Base-by-base conservation (phyloP, 2,329 filamentous ascomycete genomes). In the Colletotrichum sp. region DNA sequence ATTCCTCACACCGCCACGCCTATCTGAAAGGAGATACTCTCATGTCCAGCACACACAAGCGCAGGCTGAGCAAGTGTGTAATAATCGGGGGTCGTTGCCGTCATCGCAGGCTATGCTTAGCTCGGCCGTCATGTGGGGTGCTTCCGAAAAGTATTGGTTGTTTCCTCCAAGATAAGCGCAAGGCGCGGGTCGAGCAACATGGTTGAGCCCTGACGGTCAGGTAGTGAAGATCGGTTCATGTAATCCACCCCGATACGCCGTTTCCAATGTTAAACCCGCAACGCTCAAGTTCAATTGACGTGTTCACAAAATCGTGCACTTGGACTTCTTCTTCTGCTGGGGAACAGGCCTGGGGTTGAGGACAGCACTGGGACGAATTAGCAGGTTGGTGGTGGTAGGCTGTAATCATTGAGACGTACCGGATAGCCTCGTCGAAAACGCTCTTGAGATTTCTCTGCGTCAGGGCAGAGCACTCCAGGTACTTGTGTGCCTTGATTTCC, bases 371-470 rank as follows among this genome's bases (percentile, higher is more conserved):
- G 16, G 22, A 16, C 77, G 78, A 72, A 82, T 78, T 78, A 79
- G 71, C 69, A 57, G 72, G 66, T 72, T 81, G 68, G 79, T 77
- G 78, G 80, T 61, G 2, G 57, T 27, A 19, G 8, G 25, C 12
- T 79, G 81, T 61, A 57, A 79, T 77, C 61, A 12, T 11, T 30
- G 16, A 62, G 72, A 87, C 93, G 81, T 88, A 99, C 97, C 97
- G 94, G 84, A 99, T 99, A 39, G 97, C 97, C 87, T 98, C 96
- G 83, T 99, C 97, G 84, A 99, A 99, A 65, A 99, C 97, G 82
- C 95, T 98, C 93, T 99, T 99, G 81, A 99, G 87, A 86, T 98
- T 98, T 83, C 96, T 91, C 89, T 99, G 97, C 49, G 97, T 99
- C 80, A 99, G 89, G 64, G 97, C 97, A 69, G 97, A 99, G 88